These are phyloP conservation scores for Fusarium haematococcum DNA, from an alignment of 2,329 filamentous ascomycete genomes.

Conservation along the genomic window DNA sequence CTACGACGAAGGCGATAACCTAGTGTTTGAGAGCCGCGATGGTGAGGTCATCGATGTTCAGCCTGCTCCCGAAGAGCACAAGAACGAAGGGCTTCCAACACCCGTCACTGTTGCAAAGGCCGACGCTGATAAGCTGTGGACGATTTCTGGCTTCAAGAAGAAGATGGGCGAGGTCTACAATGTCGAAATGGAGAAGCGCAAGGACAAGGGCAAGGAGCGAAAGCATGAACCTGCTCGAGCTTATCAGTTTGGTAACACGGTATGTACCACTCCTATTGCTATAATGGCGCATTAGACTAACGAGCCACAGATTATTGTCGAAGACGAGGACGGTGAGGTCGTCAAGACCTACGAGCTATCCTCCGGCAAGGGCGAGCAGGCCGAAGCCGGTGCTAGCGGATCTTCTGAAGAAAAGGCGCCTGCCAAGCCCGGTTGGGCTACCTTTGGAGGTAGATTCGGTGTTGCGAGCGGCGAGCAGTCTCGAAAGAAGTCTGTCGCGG, in stretches of 20 bases:
- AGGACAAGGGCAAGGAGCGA: slow-evolving; percentile 71
- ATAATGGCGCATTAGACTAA: slow-evolving; percentile 41
- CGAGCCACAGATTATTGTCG: slow-evolving; percentile 78
- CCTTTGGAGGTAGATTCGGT: slow-evolving; percentile 49
- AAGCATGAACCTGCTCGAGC: slow-evolving; percentile 80
- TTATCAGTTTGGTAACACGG: slow-evolving; percentile 86
- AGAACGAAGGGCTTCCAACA: slow-evolving; percentile 25
- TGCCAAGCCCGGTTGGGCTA: slow-evolving; percentile 63
- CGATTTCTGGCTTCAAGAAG: slow-evolving; percentile 59
- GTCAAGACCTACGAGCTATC: slow-evolving; percentile 86
- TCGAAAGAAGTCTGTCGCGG: slow-evolving; percentile 55
- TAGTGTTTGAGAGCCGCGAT: slow-evolving; percentile 86
- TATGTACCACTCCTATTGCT: slow-evolving; percentile 51
- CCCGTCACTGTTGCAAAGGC: slow-evolving; percentile 37
- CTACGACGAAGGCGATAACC: slow-evolving; percentile 82
- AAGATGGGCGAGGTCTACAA: slow-evolving; percentile 65
- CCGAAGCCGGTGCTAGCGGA: slow-evolving; percentile 55
- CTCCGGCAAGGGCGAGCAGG: slow-evolving; percentile 54
- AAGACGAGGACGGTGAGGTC: slow-evolving; percentile 88
- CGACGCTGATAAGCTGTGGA: slow-evolving; percentile 47
- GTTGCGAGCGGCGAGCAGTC: slow-evolving; percentile 51
- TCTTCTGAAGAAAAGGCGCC: slow-evolving; percentile 51
- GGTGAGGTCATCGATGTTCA: slow-evolving; percentile 85
- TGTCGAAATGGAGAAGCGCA: slow-evolving; percentile 72
- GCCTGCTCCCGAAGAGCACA: slow-evolving; percentile 28